Evolutionary conservation across 1,139 yeast species (phyloP).

Genomic region (Sugiyamaella neomexicana): DNA sequence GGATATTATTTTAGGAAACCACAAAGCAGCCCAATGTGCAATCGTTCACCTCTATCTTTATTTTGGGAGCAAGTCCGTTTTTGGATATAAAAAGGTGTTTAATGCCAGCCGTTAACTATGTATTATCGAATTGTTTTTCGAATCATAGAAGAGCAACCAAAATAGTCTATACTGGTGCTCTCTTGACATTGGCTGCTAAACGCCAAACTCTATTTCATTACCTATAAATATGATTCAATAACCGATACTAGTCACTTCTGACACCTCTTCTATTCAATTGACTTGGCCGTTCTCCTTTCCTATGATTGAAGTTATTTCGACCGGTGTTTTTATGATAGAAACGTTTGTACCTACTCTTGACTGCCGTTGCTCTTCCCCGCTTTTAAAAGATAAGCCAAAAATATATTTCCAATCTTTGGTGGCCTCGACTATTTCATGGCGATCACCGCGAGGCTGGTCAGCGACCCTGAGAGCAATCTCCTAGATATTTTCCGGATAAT

Average conservation of each 20-base stretch:
- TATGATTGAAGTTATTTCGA: background rate
- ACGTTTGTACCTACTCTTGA: background rate
- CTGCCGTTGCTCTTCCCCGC: constrained; percentile 12
- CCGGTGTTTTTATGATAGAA: background rate
- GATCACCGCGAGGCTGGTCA: constrained; percentile 4
- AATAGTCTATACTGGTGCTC: background rate
- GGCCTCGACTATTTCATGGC: background rate
- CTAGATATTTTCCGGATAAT: background rate
- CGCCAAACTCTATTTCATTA: background rate
- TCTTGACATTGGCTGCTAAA: background rate
- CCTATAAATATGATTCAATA: background rate
- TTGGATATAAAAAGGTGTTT: too few species aligned
- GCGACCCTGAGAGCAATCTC: background rate
- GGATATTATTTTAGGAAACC: too few species aligned
- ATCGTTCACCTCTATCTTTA: too few species aligned
- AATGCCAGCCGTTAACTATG: too few species aligned
- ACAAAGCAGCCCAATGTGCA: too few species aligned
- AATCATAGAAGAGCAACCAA: too few species aligned
- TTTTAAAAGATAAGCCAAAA: constrained; percentile 9
- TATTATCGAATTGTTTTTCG: too few species aligned
- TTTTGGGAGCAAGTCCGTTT: too few species aligned
- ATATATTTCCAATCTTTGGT: background rate
- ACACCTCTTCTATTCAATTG: background rate
- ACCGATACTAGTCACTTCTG: background rate
- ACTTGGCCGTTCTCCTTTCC: background rate